Conservation (phyloP, 768 basidiomycete genomes). For the Podaxis sp. region DNA sequence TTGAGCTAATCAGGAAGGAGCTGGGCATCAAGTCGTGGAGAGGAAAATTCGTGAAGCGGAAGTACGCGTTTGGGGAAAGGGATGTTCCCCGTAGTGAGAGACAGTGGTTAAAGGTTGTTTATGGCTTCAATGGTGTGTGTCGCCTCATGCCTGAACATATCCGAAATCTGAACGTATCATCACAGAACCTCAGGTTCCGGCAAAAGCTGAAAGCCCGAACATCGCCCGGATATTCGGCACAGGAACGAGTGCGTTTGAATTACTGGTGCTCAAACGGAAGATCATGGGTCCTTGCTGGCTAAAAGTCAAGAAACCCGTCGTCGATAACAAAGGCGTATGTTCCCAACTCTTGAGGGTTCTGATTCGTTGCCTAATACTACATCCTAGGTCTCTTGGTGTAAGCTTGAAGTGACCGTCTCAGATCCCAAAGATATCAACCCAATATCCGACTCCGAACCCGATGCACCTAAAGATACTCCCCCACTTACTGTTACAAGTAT, state of each 20-base stretch:
- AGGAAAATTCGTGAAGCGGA: conserved; percentile 82
- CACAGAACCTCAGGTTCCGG: conserved; percentile 72
- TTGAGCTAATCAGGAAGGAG: conserved; percentile 74
- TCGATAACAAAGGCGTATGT: conserved; percentile 80
- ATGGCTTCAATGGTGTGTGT: conserved; percentile 76
- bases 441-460: conserved; percentile 66
- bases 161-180: conserved; percentile 3
- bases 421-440: conserved; percentile 90
- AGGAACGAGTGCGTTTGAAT: conserved; percentile 89
- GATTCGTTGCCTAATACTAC: conserved; percentile 3
- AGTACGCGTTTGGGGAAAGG: conserved; percentile 88
- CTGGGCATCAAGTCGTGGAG: conserved; percentile 74
- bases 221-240: conserved; percentile 90
- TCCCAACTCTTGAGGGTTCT: not conserved
- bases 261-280: conserved; percentile 91
- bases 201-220: conserved; percentile 73
- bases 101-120: conserved; percentile 93
- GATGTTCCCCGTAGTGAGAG: conserved; percentile 77
- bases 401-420: conserved; percentile 79
- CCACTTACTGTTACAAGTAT: conserved; percentile 91
- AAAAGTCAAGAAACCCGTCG: conserved; percentile 68
- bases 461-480: conserved; percentile 76
- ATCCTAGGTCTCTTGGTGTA: conserved; percentile 91
- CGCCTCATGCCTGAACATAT: not conserved
- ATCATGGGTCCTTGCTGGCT: conserved; percentile 99